phyloP scores from a whole-genome alignment of 768 basidiomycete species.

The Lentinula guzmanii region DNA sequence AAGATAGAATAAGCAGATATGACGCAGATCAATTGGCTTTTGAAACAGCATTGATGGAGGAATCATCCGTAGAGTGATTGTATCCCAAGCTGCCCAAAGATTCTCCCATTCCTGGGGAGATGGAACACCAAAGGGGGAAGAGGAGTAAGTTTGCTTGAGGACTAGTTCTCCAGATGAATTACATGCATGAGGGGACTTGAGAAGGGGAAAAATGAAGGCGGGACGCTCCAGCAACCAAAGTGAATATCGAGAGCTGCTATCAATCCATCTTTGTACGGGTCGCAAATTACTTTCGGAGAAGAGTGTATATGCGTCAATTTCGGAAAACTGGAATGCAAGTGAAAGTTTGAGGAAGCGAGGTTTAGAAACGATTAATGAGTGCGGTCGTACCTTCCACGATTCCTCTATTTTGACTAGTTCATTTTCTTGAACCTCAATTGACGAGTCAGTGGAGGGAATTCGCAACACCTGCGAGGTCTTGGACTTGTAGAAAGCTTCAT shows the following conservation, averaged over 20 bases:
- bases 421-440: constrained; percentile 52
- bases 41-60: constrained; percentile 77
- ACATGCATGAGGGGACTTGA: constrained; percentile 31
- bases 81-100: constrained; percentile 89
- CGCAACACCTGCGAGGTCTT: constrained; percentile 50
- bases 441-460: constrained; percentile 38
- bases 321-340: constrained; percentile 59
- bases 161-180: constrained; percentile 16
- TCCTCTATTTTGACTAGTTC: constrained; percentile 85
- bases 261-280: constrained; percentile 82
- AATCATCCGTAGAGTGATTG: constrained; percentile 79
- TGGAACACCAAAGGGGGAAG: constrained; percentile 62
- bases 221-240: constrained; percentile 92
- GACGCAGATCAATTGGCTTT: constrained; percentile 90
- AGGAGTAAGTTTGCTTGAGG: constrained; percentile 17
- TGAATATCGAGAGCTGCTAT: constrained; percentile 64
- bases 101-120: constrained; percentile 71
- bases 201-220: constrained; percentile 65
- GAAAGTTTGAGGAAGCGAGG: too few species aligned
- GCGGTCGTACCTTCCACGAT: constrained; percentile 68
- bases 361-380: too few species aligned
- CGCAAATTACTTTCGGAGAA: constrained; percentile 77
- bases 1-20: constrained; percentile 95
- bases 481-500: constrained; percentile 82
- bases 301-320: constrained; percentile 57